Evolutionary conservation across 2,329 filamentous ascomycete species (phyloP).

Genomic region (Trichoderma afroharzianum): DNA sequence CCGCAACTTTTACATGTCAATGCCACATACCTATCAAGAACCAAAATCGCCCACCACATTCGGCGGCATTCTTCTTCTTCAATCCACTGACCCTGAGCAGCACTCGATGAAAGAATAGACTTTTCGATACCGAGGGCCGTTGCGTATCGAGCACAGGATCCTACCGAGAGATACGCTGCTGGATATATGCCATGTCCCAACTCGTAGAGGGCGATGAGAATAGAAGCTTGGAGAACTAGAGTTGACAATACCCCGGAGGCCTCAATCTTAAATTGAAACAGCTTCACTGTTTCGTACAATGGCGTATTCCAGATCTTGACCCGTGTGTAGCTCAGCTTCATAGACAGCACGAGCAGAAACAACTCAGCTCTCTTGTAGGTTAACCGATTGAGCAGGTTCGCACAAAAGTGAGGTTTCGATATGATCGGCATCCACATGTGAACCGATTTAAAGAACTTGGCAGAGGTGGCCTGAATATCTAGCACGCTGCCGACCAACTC

Average conservation of each 20-base stretch:
- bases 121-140: conserved; percentile 1
- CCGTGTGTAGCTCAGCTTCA: conserved; percentile 5
- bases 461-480: conserved; percentile 2
- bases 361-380: conserved; percentile 7
- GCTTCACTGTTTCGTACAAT: conserved; percentile 2
- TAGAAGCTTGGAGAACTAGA: conserved; percentile 6
- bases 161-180: conserved; percentile 1
- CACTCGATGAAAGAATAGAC: not conserved
- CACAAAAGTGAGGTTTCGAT: not conserved
- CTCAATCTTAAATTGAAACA: conserved; percentile 11
- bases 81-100: not conserved
- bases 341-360: conserved; percentile 8
- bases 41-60: conserved; percentile 14
- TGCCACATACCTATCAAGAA: conserved; percentile 11
- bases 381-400: not conserved
- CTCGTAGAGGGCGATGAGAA: conserved; percentile 13
- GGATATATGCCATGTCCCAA: conserved; percentile 8
- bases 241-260: not conserved
- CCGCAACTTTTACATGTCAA: not conserved
- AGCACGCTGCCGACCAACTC: conserved; percentile 4
- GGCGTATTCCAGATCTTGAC: not conserved
- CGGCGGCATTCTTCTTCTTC: conserved; percentile 13
- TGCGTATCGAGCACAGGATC: conserved; percentile 11
- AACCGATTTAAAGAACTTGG: conserved; percentile 6
- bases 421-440: conserved; percentile 13